Conservation (phyloP, 495 filamentous ascomycete genomes). For the Astrothelium subdiscretum region DNA sequence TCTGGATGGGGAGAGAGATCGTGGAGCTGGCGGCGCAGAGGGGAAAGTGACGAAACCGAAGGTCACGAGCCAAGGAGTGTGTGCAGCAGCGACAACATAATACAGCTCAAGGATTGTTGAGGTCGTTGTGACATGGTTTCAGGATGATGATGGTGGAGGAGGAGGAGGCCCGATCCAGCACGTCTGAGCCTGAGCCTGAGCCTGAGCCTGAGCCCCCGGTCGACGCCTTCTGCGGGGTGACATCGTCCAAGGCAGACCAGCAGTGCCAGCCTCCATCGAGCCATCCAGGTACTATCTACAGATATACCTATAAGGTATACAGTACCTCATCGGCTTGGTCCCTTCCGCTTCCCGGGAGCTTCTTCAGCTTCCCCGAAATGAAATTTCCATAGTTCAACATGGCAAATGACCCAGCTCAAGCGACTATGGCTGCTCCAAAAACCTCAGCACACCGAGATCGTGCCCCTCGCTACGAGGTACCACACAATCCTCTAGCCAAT, state of each 20-base stretch:
- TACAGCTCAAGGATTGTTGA: not conserved
- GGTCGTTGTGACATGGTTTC: not conserved
- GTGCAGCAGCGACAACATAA: not conserved
- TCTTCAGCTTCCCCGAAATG: not conserved
- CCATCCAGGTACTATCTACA: too few species aligned
- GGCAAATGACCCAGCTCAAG: not conserved
- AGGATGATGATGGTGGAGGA: not conserved
- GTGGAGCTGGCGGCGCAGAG: not conserved
- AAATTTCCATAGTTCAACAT: not conserved
- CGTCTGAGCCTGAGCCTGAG: not conserved
- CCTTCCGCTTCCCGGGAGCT: not conserved
- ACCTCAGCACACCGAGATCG: conserved; percentile 10
- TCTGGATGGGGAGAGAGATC: not conserved
- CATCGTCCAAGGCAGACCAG: too few species aligned
- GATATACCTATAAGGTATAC: not conserved
- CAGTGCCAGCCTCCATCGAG: too few species aligned
- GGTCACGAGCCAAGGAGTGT: not conserved
- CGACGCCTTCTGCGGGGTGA: not conserved
- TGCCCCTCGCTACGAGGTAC: conserved; percentile 49
- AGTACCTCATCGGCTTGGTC: not conserved
- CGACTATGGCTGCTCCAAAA: not conserved
- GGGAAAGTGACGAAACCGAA: not conserved
- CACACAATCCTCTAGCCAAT: conserved; percentile 51
- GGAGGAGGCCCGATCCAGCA: not conserved
- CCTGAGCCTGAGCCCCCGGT: not conserved